phyloP scores from a whole-genome alignment of 176 grass and related monocot genomes.

The Hyparrhenia diplandra region DNA sequence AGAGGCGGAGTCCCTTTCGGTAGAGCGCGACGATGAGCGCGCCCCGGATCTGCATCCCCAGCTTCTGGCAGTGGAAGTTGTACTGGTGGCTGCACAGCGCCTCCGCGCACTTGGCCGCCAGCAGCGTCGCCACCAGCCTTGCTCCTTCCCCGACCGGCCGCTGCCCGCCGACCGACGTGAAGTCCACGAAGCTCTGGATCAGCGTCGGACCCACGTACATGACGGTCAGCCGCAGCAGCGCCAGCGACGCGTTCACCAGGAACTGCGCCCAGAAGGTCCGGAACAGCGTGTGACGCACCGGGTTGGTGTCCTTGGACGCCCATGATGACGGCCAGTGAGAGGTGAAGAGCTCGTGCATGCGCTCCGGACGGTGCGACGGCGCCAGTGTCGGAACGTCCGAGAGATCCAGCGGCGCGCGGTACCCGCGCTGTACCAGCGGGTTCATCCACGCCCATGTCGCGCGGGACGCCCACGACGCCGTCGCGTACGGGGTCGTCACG shows the following conservation, averaged over 20 bases:
- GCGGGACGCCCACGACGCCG: conserved; percentile 48
- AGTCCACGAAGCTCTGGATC: conserved; percentile 84
- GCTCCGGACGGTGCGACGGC: conserved; percentile 56
- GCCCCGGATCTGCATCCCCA: conserved; percentile 85
- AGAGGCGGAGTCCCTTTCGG: conserved; percentile 74
- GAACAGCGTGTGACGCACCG: conserved; percentile 61
- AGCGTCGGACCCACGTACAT: conserved; percentile 90
- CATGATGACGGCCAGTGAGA: conserved; percentile 51
- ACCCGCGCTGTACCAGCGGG: conserved; percentile 61
- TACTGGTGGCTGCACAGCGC: conserved; percentile 85
- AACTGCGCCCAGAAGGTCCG: conserved; percentile 72
- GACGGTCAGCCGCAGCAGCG: conserved; percentile 54
- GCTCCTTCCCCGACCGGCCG: conserved; percentile 30
- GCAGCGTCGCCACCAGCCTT: conserved; percentile 53
- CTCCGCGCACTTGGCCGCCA: conserved; percentile 71
- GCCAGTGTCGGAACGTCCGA: conserved; percentile 63
- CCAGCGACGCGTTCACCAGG: conserved; percentile 56
- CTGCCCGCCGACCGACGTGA: neutral
- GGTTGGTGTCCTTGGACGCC: conserved; percentile 42
- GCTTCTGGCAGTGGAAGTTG: conserved; percentile 98
- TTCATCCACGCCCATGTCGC: conserved; percentile 88
- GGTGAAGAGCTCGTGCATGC: conserved; percentile 62
- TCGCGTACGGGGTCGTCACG: conserved; percentile 65
- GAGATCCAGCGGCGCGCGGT: conserved; percentile 48
- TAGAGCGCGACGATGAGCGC: conserved; percentile 88